Evolutionary conservation across 2,329 filamentous ascomycete species (phyloP).

Genomic region (Dactylonectria estremocensis): DNA sequence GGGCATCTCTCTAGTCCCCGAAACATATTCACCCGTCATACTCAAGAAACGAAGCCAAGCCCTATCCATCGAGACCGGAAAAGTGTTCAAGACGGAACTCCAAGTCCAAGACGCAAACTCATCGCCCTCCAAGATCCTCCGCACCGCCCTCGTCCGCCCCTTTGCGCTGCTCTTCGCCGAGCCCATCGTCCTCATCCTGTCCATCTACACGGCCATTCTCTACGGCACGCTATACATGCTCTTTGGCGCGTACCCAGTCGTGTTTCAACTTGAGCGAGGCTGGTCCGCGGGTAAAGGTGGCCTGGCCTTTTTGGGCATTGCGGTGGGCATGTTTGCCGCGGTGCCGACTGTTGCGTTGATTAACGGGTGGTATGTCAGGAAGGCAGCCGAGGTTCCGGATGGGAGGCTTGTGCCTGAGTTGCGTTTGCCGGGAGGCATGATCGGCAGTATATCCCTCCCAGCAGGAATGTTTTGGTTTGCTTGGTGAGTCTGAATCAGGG

Average conservation of each 20-base stretch:
- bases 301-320: conserved; percentile 76
- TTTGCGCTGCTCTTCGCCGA: conserved; percentile 76
- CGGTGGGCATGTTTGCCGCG: conserved; percentile 72
- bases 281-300: conserved; percentile 72
- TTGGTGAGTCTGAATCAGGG: conserved; percentile 61
- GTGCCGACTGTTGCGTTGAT: conserved; percentile 66
- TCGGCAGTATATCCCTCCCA: conserved; percentile 72
- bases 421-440: conserved; percentile 71
- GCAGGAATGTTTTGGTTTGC: conserved; percentile 77
- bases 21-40: conserved; percentile 72
- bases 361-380: conserved; percentile 67
- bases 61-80: conserved; percentile 67
- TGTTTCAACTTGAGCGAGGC: conserved; percentile 71
- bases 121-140: conserved; percentile 63
- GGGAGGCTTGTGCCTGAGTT: conserved; percentile 75
- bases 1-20: conserved; percentile 66
- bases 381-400: conserved; percentile 59
- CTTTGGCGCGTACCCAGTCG: conserved; percentile 71
- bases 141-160: conserved; percentile 71
- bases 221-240: conserved; percentile 70
- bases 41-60: conserved; percentile 66
- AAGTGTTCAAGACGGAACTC: conserved; percentile 67
- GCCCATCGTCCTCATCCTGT: conserved; percentile 75
- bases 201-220: conserved; percentile 74
- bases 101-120: conserved; percentile 61